Conservation (phyloP, 2,329 filamentous ascomycete species). For the Aspergillus aculeatus region DNA sequence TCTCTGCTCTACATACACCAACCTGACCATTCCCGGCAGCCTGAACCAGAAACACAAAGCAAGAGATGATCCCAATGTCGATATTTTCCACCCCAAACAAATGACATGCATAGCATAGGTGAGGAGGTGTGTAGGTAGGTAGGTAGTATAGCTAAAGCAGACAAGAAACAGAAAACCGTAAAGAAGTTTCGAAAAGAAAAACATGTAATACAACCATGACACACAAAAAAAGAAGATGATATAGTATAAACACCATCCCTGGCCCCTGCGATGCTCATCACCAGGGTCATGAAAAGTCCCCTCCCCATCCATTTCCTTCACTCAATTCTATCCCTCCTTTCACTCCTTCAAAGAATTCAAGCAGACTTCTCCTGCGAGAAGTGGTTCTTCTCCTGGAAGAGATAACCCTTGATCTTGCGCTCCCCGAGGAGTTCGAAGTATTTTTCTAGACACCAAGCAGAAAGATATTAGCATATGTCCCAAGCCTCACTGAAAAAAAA, state of each 20-base stretch:
- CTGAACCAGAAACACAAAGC: not conserved
- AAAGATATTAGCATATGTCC: not conserved
- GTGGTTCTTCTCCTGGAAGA: slow-evolving; percentile 65
- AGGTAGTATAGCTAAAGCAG: slow-evolving; percentile 9
- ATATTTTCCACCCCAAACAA: not conserved
- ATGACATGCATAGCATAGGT: not conserved
- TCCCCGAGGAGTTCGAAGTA: slow-evolving; percentile 65
- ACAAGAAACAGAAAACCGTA: not conserved
- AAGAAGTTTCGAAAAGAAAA: not conserved
- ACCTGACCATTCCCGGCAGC: not conserved
- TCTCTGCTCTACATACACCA: not conserved
- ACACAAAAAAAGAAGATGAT: slow-evolving; percentile 1
- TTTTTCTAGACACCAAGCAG: slow-evolving; percentile 49
- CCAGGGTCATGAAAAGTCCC: not conserved
- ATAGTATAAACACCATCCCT: not conserved
- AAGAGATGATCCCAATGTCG: slow-evolving; percentile 8
- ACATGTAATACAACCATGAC: slow-evolving; percentile 7
- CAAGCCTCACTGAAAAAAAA: too few species aligned
- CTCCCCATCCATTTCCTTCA: not conserved
- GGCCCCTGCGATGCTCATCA: not conserved
- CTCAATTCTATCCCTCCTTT: not conserved
- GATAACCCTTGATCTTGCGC: slow-evolving; percentile 62
- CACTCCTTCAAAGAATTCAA: slow-evolving; percentile 11
- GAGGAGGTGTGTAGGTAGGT: too few species aligned
- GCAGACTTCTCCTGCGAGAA: slow-evolving; percentile 36